A percentile compares a stretch with the other conserved stretches of the same genome.
Conservation (phyloP, 139 green algal genomes). For the Astrephomene gubernaculifera region DNA sequence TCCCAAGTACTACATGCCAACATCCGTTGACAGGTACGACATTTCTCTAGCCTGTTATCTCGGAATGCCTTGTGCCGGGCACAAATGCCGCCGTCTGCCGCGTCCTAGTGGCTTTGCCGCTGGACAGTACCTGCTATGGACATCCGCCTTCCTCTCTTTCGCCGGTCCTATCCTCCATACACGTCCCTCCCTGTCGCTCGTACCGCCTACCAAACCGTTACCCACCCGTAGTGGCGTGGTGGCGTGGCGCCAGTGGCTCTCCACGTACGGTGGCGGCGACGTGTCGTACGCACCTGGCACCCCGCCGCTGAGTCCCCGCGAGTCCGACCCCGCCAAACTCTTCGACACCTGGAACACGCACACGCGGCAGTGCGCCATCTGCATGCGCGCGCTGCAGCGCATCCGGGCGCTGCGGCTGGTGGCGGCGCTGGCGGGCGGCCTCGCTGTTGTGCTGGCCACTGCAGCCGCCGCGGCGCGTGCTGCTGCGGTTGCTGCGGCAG, state of each 20-base stretch:
- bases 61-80: neutral
- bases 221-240: neutral
- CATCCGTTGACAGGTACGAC: neutral
- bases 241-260: slow-evolving; percentile 2
- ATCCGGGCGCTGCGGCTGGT: neutral
- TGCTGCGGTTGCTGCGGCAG: neutral
- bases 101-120: neutral
- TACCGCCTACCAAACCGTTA: neutral
- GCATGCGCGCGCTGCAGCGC: neutral
- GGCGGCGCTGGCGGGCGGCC: too few relatives aligned
- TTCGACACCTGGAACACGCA: slow-evolving; percentile 19
- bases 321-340: neutral
- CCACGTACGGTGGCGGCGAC: neutral
- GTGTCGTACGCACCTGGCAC: slow-evolving; percentile 16
- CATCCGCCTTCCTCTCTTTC: neutral
- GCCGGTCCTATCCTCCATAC: neutral
- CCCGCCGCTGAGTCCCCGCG: neutral
- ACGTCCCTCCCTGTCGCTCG: neutral
- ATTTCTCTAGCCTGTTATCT: neutral
- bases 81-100: neutral
- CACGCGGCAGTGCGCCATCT: slow-evolving; percentile 5
- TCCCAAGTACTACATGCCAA: slow-evolving; percentile 28
- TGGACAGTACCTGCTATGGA: neutral
- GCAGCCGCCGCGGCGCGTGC: neutral
- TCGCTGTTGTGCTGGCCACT: neutral